These are phyloP conservation scores for Suhomyces pyralidae DNA, from an alignment of 805 yeast species.

Conservation along the genomic window DNA sequence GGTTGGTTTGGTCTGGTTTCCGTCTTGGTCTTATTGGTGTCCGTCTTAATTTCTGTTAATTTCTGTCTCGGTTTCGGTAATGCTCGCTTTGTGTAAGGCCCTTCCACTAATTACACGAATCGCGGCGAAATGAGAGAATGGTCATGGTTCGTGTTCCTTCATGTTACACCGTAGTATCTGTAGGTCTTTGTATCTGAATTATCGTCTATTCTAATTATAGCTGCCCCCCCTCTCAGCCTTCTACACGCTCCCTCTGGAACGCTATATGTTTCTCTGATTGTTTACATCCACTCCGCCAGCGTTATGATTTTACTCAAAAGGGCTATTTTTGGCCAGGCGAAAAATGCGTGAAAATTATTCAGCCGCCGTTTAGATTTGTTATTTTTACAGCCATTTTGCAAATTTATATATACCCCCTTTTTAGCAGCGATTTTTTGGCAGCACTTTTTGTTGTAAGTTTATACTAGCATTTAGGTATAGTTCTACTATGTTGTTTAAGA, in stretches of 20 bases:
- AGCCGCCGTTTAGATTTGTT: background rate
- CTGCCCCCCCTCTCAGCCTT: background rate
- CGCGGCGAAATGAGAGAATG: too few species aligned
- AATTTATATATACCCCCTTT: background rate
- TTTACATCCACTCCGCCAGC: background rate
- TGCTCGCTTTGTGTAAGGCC: too few species aligned
- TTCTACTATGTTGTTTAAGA: slow-evolving; percentile 31
- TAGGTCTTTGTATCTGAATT: too few species aligned
- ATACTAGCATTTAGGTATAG: background rate
- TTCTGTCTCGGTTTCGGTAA: too few species aligned
- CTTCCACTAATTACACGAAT: too few species aligned
- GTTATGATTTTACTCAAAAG: background rate
- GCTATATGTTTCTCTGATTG: background rate
- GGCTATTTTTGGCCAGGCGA: background rate
- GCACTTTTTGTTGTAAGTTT: background rate
- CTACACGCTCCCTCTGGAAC: background rate
- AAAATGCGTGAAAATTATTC: background rate
- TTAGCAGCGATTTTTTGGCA: background rate
- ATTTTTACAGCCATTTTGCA: background rate
- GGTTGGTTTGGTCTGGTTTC: too few species aligned
- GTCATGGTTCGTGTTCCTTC: background rate
- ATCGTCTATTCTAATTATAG: background rate
- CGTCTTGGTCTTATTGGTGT: too few species aligned
- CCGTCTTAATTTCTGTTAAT: too few species aligned
- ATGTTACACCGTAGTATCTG: background rate